Evolutionary conservation across 164 flowering plant species (phyloP), one percentile per base, ranked within the genome.

Genomic region (Amborella trichopoda): DNA sequence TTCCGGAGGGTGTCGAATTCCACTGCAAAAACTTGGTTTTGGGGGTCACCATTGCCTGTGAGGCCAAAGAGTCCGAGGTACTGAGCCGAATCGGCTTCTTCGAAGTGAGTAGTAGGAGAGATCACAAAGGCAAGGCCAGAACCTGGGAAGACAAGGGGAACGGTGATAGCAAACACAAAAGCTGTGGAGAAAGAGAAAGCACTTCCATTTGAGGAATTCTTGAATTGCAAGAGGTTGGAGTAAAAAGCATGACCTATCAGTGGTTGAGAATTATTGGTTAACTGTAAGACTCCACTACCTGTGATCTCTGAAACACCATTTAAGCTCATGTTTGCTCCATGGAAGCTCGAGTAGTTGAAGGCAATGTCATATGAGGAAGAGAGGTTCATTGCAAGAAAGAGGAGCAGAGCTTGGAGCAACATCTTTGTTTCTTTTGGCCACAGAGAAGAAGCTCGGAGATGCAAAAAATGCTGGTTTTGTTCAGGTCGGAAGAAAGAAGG

Each of bases 1-100:
- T 4, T 21, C 2, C 54, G 62, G 25, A 74, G 73, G 1, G 77
- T 74, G 44, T 77, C 77, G 44, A 77, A 77, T 34, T 77, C 75
- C 3, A 74, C 68, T 0, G 68, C 73, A 10, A 74, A 56, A 11
- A 77, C 46, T 40, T 65, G 70, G 44, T 71, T 74, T 0, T 63
- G 46, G 1, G 46, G 4, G 0, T 44, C 12, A 0, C 67, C 65
- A 27, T 65, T 40, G 24, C 47, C 66, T 5, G 62, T 0, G 0
- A 32, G 1, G 42, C 59, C 69, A 54, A 77, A 59, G 19, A 77
- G 59, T 6, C 79, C 83, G 0, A 77, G 60, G 41, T 11, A 71
- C 9, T 74, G n/a, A n/a, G n/a, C n/a, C n/a, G n/a, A n/a, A n/a
- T n/a, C n/a, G n/a, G n/a, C n/a, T n/a, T n/a, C n/a, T n/a, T n/a